Base-by-base conservation (phyloP, 2,329 filamentous ascomycete genomes). In the Clonostachys solani region DNA sequence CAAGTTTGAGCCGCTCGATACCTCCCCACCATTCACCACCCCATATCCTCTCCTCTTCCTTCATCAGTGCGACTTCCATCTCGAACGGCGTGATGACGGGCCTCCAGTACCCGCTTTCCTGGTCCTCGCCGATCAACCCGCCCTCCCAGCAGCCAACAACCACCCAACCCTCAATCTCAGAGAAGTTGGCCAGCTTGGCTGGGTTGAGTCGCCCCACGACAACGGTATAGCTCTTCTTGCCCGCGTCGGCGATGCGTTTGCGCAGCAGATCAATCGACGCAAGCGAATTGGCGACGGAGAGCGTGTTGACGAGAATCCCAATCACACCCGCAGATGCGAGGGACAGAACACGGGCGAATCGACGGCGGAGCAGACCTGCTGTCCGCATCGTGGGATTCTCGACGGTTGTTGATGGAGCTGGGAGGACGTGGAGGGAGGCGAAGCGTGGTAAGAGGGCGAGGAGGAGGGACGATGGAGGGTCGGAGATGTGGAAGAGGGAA, bases 91-190 rank as follows among this genome's bases (percentile, higher is more conserved):
- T 99, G 38, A 97, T 83, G 10, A 97, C 84, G 0, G 92, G 91
- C 56, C 83, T 81, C 78, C 86, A 97, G 61, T 96, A 95, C 7
- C 87, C 88, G 1, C 65, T 66, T 48, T 87, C 86, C 53, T 90
- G 90, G 57, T 96, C 66, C 49, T 88, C 87, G 53, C 91, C 90
- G 5, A 99, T 81, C 44, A 97, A 71, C 50, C 88, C 90, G 64
- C 92, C 96, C 69, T 99, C 94, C 94, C 94, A 99, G 67, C 94
- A 99, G 3, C 94, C 92, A 10, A 99, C 89, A 0, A 97, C 91
- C 0, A 97, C 91, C 94, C 94, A 99, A 15, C 91, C 92, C 40
- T 91, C 92, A 6, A 99, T 82, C 65, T 99, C 94, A 49, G 87
- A 83, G 68, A 99, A 99, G 66, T 99, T 99, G 43, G 94, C 94